Percentiles rank a stretch among this genome's conserved stretches.
phyloP scores from a whole-genome alignment of 2,329 filamentous ascomycete genomes.

The Talaromyces sp. region DNA sequence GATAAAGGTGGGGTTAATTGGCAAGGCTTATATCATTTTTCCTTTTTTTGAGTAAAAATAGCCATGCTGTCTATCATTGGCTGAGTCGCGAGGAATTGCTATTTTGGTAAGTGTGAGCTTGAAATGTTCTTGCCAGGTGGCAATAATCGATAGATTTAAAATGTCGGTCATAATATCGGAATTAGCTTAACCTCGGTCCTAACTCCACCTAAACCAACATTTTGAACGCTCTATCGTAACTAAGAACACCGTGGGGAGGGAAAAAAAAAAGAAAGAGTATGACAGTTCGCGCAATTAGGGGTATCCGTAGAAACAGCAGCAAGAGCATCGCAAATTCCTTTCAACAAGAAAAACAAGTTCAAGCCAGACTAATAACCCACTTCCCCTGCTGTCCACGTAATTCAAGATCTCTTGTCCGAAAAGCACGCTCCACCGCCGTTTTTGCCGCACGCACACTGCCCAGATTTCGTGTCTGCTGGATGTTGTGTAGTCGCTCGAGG shows the following conservation, averaged over 20 bases:
- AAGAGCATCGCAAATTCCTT: neutral
- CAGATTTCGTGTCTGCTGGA: constrained; percentile 22
- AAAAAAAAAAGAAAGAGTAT: constrained; percentile 18
- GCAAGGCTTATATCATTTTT: neutral
- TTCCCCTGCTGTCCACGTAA: neutral
- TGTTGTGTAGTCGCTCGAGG: constrained; percentile 20
- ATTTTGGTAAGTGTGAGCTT: neutral
- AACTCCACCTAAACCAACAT: neutral
- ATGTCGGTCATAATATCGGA: neutral
- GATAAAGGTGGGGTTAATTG: neutral
- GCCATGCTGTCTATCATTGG: neutral
- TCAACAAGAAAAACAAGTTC: neutral
- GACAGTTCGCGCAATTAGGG: neutral
- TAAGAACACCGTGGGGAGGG: constrained; percentile 8
- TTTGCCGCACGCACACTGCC: constrained; percentile 23
- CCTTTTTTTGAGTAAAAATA: neutral
- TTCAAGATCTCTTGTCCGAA: constrained; percentile 13
- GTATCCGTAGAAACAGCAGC: neutral
- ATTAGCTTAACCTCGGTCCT: neutral
- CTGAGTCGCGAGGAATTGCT: neutral
- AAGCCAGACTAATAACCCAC: neutral
- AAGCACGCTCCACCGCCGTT: constrained; percentile 19
- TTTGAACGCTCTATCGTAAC: neutral
- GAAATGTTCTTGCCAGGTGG: neutral
- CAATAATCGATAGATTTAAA: neutral